Base-by-base conservation (phyloP, 163 green algal genomes). In the Chlorella variabilis region DNA sequence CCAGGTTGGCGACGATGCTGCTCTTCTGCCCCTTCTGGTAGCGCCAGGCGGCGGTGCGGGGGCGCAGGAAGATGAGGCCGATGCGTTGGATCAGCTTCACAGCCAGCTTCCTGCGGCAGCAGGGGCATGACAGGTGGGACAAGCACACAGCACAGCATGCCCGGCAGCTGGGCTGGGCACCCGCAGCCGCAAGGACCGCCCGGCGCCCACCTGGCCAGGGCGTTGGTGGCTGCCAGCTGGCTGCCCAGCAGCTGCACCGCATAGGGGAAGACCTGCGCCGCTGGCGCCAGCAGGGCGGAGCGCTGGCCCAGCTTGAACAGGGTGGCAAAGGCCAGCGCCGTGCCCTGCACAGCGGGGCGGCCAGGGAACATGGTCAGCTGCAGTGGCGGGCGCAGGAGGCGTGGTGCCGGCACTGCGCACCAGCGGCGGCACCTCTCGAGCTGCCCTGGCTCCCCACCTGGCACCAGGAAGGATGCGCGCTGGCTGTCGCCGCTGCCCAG, bases 61-160 rank as follows among this genome's bases (percentile, higher is more conserved):
- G 94, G 33, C 87, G 84, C 80, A 99, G 88, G 76, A 96, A 90
- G 0, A 89, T 87, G 11, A 99, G 88, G 0, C 81, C 94, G 25
- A 98, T 81, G 9, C 96, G 88, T 78, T 96, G 90, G 7, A 90
- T 70, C 61, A 99, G 90, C 91, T 99, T 99, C 13, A 93, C 85
- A 4, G 80, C 86, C 34, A 98, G 91, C 89, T 96, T 95, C 34
- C 96, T 89, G 75, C 75, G 77, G n/a, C 4, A 36, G 45, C 45
- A 11, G 15, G 45, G 45, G 45, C n/a, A n/a, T 54, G 45, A 15
- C 45, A 54, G 45, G 45, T 54, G 45, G 45, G 45, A 74, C 4
- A 21, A 54, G 66, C 36, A 54, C 36, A 74, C 15, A 33, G 25
- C 38, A 56, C n/a, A 54, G 45, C 45, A 54, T 11, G 45, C 45